A percentile compares a stretch with the other conserved stretches of the same genome.
These are phyloP conservation scores for Apophysomyces trapeziformis DNA, from an alignment of 371 early-diverging fungal genomes.

Conservation along the genomic window DNA sequence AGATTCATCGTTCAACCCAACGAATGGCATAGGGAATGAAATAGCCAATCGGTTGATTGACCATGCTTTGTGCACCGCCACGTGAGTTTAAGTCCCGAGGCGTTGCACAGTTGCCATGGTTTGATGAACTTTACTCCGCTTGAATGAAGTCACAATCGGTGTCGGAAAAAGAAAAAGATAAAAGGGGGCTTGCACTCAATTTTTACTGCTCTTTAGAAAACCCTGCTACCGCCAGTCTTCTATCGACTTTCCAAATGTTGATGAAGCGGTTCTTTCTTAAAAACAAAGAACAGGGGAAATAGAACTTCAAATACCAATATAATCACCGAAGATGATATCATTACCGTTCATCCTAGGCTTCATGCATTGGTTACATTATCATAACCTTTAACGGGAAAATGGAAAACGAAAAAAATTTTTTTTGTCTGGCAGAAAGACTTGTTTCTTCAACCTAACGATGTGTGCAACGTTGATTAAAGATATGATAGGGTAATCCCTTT, in stretches of 20 bases:
- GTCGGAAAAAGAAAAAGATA: conserved; percentile 14
- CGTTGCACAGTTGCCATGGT: too few relatives aligned
- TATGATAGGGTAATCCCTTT: conserved; percentile 1
- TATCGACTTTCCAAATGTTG: conserved; percentile 9
- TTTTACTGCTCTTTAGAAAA: conserved; percentile 27
- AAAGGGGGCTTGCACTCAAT: neutral
- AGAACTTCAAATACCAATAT: conserved; percentile 28
- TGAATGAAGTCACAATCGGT: neutral
- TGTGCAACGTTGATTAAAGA: conserved; percentile 1
- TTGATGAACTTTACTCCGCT: too few relatives aligned
- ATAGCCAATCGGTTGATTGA: too few relatives aligned
- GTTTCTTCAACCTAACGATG: conserved; percentile 12
- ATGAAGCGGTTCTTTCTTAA: conserved; percentile 31
- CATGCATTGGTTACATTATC: conserved; percentile 41
- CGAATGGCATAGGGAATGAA: too few relatives aligned
- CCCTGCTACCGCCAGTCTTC: conserved; percentile 45
- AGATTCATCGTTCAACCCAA: too few relatives aligned
- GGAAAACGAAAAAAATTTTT: conserved; percentile 17
- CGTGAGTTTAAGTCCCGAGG: too few relatives aligned
- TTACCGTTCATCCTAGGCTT: conserved; percentile 41
- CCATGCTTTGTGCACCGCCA: too few relatives aligned
- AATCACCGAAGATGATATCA: conserved; percentile 38
- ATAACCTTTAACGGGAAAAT: conserved; percentile 7
- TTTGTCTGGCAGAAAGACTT: conserved; percentile 8
- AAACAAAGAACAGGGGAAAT: conserved; percentile 37